Conservation (phyloP, 139 green algal species). For the Tetradesmus lagerheimii region DNA sequence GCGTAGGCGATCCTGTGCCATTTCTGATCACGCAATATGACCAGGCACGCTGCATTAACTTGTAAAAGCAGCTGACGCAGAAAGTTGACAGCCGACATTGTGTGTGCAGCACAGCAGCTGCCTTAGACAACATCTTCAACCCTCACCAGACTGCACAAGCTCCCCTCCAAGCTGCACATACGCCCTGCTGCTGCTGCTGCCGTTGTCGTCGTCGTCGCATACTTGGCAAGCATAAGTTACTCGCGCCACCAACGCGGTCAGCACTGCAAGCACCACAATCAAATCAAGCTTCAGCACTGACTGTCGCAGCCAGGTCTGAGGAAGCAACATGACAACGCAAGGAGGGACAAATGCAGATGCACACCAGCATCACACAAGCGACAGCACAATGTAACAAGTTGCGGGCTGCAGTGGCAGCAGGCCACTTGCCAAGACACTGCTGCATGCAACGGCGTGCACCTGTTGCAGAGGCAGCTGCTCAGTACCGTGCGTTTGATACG, state of each 20-base stretch:
- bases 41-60: no score
- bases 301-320: no score
- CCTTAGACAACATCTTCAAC: neutral
- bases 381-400: no score
- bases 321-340: neutral
- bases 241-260: neutral
- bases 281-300: neutral
- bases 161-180: neutral
- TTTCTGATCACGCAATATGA: no score
- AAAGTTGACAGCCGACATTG: neutral
- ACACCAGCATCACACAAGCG: no score
- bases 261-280: neutral
- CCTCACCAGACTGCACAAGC: neutral
- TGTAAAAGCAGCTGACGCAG: neutral
- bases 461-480: no score
- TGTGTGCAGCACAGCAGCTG: neutral
- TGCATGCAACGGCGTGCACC: no score
- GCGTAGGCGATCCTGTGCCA: no score
- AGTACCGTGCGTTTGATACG: no score
- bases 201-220: neutral
- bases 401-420: no score
- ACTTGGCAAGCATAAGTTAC: neutral
- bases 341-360: neutral
- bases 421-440: no score
- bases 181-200: conserved; percentile 4